Evolutionary conservation across 169 alveolate genomes (phyloP), one percentile per base, ranked within the genome.

Genomic region (Cryptosporidium canis): DNA sequence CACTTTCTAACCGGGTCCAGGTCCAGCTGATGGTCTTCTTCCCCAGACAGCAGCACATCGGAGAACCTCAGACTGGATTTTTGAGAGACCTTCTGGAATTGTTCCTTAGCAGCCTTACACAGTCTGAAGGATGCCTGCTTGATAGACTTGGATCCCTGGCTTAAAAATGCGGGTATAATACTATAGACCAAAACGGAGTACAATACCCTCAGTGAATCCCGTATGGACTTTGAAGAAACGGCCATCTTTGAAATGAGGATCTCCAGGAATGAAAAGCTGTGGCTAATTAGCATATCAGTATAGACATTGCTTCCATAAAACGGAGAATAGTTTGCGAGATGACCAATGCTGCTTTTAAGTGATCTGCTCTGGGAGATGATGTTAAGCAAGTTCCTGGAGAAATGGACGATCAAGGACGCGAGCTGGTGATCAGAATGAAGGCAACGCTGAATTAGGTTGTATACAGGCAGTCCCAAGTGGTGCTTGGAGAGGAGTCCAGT

Each of bases 121-220:
- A 77, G 64, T 37, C 64, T 77, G 18, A 77, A 41, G 35, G 87
- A 77, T 24, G 87, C 87, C 43, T 43, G 55, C 58, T 45, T 77
- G 12, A 51, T 35, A 31, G 84, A 51, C 33, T 27, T 31, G 2
- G 64, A 70, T 51, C 44, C 24, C 24, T 77, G 68, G 24, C 11
- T 8, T 71, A 47, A 58, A 6, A 61, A 24, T n/a, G 45, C 77
- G 14, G 70, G 70, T 41, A 77, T 11, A 9, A 77, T 31, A 12
- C 68, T 37, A 58, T 48, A 51, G 14, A 35, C 29, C 14, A 61
- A 58, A 41, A 58, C 14, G 21, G 14, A 27, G 24, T 43, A 27
- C 21, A 77, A 18, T 35, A 41, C 27, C 16, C 41, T 24, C 9
- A 24, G 65, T 24, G 61, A 58, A n/a, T 61, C 27, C 31, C 39